A percentile compares a stretch with the other conserved stretches of the same genome.
phyloP scores from a whole-genome alignment of 768 basidiomycete species.

The Termitomyces sp. region DNA sequence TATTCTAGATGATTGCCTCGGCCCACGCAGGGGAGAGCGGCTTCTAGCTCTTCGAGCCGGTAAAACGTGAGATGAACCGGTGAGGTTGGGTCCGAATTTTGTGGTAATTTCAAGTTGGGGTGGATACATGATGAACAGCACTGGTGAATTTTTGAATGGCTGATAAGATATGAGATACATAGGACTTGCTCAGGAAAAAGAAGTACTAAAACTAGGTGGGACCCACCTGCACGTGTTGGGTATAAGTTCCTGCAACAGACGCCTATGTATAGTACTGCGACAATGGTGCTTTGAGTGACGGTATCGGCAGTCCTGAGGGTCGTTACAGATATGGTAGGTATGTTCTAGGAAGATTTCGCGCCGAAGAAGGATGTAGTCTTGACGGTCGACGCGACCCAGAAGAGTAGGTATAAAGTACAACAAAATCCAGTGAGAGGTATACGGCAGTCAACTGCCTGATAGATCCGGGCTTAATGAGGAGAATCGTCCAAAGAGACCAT shows the following conservation, averaged over 20 bases:
- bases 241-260: constrained; percentile 4
- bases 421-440: background rate
- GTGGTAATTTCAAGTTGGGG: constrained; percentile 50
- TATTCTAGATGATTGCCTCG: constrained; percentile 28
- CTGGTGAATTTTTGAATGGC: constrained; percentile 5
- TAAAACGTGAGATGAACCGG: constrained; percentile 29
- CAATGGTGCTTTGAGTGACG: background rate
- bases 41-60: constrained; percentile 26
- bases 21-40: constrained; percentile 27
- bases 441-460: constrained; percentile 2
- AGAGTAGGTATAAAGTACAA: constrained; percentile 11
- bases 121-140: constrained; percentile 36
- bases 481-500: constrained; percentile 11
- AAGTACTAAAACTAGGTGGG: background rate
- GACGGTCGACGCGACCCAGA: background rate
- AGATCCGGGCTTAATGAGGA: background rate
- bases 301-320: constrained; percentile 7
- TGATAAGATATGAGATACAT: background rate
- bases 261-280: constrained; percentile 5
- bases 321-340: constrained; percentile 14
- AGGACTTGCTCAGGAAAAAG: background rate
- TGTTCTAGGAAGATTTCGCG: constrained; percentile 7
- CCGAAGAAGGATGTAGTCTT: background rate
- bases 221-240: constrained; percentile 10
- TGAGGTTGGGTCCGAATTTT: constrained; percentile 30